Evolutionary conservation across 495 filamentous ascomycete genomes (phyloP), one percentile per base, ranked within the genome.

Genomic region (Saxispiralis lemnorum): DNA sequence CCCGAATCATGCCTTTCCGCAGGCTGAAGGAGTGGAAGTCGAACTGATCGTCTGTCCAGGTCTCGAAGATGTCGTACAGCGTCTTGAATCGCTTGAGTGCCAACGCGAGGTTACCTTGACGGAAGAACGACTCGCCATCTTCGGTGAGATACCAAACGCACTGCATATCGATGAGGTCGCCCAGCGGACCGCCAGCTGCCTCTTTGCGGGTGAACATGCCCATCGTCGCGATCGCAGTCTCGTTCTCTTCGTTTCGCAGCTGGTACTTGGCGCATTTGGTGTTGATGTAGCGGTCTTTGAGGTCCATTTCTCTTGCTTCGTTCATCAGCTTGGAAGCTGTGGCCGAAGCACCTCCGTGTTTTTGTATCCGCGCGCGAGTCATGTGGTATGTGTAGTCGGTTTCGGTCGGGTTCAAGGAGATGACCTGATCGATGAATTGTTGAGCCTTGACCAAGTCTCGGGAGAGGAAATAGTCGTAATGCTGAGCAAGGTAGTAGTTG

Each of bases 21-120:
- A 96, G 66, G 7, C 87, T 95, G 64, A 96, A 99, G 60, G 75
- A 82, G 64, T 99, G 89, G 68, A 99, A 99, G 57, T 99, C 89
- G 53, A 94, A 95, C 54, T 99, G 89, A 52, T 99, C 89, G 51
- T 99, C 89, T 51, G 92, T 78, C 89, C 89, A 99, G 33, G 81
- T 75, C 21, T 95, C 88, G 52, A 99, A 96, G 45, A 96, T 86
- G 62, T 88, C 84, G 59, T 76, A 79, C 41, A 93, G 72, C 1
- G 79, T 69, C 45, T 81, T 78, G 56, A 89, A 87, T 30, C 89
- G 76, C 65, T 99, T 99, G 34, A 99, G 66, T 2, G 92, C 87
- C 47, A 94, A 71, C 1, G 78, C 82, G 35, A 84, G 63, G 52
- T 86, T 83, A 50, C 75, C 75, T 58, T 87, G 83, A 18, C 89